Evolutionary conservation across 2,329 filamentous ascomycete species (phyloP).

Genomic region (Claviceps maximensis): DNA sequence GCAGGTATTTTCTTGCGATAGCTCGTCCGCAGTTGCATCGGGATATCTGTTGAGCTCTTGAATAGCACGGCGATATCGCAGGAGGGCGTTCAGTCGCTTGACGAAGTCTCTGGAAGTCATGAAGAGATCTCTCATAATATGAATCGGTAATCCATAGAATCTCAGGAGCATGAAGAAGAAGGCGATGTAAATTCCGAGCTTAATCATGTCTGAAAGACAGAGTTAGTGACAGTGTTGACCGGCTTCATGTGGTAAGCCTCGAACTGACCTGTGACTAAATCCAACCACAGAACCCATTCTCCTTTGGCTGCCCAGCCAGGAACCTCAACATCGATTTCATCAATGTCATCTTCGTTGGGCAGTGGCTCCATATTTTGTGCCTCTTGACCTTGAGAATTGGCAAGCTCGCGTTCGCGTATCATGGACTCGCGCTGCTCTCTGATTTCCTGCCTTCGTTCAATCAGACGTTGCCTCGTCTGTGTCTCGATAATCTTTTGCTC

Average conservation of each 20-base stretch:
- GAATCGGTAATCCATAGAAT: conserved; percentile 91
- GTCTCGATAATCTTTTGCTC: conserved; percentile 63
- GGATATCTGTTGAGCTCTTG: conserved; percentile 90
- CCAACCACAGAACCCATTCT: conserved; percentile 78
- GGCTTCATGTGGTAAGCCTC: not conserved
- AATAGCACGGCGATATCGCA: conserved; percentile 83
- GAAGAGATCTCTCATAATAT: conserved; percentile 92
- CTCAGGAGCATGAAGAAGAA: conserved; percentile 90
- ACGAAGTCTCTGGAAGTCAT: conserved; percentile 86
- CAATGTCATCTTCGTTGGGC: conserved; percentile 60
- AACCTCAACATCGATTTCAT: conserved; percentile 90
- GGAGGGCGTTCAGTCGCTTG: conserved; percentile 75
- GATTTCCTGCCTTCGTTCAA: conserved; percentile 56
- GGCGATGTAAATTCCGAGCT: conserved; percentile 73
- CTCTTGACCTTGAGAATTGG: conserved; percentile 42
- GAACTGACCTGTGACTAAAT: conserved; percentile 61
- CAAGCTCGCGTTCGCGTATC: conserved; percentile 32
- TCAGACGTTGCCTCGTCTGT: conserved; percentile 58
- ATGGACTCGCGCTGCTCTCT: conserved; percentile 43
- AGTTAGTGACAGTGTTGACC: not conserved
- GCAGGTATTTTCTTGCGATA: conserved; percentile 78
- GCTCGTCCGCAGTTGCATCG: conserved; percentile 78
- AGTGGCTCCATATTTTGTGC: conserved; percentile 39
- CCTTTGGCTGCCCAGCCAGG: conserved; percentile 95
- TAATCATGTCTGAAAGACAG: conserved; percentile 59